These are phyloP conservation scores for Nemania abortiva DNA, from an alignment of 2,329 filamentous ascomycete species.

Conservation along the genomic window DNA sequence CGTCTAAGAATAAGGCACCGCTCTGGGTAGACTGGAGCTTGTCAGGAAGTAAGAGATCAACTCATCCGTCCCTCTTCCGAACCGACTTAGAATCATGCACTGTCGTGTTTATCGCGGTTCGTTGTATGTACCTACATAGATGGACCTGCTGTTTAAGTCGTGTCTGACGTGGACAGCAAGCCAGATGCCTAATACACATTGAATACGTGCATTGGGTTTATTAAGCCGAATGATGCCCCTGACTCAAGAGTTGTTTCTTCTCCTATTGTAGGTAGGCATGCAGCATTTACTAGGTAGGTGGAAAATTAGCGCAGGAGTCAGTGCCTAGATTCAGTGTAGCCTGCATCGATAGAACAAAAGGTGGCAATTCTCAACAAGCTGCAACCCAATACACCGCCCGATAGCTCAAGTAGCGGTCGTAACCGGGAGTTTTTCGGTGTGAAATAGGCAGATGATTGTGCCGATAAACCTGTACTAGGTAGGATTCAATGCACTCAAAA, in stretches of 20 bases:
- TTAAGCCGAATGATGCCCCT: neutral
- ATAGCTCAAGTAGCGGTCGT: neutral
- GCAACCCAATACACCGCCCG: neutral
- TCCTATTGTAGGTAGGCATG: neutral
- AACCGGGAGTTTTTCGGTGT: neutral
- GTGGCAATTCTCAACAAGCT: neutral
- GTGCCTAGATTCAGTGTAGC: neutral
- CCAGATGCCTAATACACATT: neutral
- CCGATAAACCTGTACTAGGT: neutral
- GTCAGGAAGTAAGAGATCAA: neutral
- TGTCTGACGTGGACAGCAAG: constrained; percentile 9
- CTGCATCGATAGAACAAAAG: neutral
- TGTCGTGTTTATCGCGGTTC: neutral
- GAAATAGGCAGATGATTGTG: neutral
- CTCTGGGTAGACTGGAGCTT: neutral
- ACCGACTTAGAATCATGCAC: neutral
- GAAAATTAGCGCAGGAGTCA: neutral
- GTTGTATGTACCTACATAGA: neutral
- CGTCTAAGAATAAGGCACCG: neutral
- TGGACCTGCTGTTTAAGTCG: constrained; percentile 6
- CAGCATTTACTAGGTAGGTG: neutral
- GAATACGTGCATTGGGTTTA: neutral
- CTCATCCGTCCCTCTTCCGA: neutral
- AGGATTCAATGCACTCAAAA: neutral
- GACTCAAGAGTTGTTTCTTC: neutral